These are phyloP conservation scores for Cynara cardunculus DNA, from an alignment of 129 eudicot genomes.

Conservation along the genomic window DNA sequence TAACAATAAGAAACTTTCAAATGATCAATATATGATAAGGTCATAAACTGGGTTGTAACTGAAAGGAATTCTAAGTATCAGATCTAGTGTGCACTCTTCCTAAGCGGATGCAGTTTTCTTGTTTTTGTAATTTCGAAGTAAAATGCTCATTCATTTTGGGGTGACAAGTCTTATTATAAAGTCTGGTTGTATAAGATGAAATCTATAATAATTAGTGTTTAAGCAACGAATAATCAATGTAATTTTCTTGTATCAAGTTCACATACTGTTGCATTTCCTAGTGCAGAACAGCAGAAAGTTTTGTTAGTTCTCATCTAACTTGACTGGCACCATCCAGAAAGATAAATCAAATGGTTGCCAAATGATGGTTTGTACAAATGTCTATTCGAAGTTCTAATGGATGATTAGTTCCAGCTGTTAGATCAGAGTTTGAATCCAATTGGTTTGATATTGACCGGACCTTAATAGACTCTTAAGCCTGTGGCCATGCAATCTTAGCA, in stretches of 20 bases:
- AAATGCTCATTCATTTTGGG: conserved; percentile 1
- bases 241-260: neutral
- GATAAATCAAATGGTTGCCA: neutral
- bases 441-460: neutral
- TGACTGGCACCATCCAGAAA: neutral
- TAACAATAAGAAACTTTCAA: neutral
- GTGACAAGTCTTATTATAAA: neutral
- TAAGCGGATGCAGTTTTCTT: neutral
- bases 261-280: neutral
- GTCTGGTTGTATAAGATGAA: neutral
- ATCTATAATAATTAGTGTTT: neutral
- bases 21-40: neutral
- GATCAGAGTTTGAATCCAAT: conserved; percentile 1
- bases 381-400: neutral
- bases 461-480: neutral
- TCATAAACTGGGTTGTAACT: neutral
- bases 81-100: neutral
- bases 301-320: neutral
- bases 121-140: neutral
- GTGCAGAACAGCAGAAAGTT: neutral
- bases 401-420: conserved; percentile 3
- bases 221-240: neutral
- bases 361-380: neutral
- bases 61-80: neutral
- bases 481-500: neutral